A percentile compares a stretch with the other conserved stretches of the same genome.
Conservation (phyloP, 306 rosid genomes). For the Castanea sativa region DNA sequence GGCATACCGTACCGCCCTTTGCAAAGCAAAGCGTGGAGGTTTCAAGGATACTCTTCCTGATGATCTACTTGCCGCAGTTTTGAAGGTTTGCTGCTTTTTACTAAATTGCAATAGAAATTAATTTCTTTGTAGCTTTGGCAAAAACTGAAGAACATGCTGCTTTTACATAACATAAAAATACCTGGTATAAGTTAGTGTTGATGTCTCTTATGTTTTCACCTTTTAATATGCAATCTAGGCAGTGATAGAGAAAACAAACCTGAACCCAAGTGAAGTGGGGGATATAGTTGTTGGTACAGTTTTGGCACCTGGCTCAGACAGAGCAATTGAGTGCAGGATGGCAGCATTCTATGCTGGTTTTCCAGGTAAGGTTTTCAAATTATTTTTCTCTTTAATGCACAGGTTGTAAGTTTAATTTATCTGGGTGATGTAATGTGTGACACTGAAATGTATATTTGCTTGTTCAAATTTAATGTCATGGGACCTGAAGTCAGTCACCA, state of each 20-base stretch:
- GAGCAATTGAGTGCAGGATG: slow-evolving; percentile 93
- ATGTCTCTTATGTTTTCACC: not conserved
- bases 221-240: slow-evolving; percentile 45
- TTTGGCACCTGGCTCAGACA: slow-evolving; percentile 75
- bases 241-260: slow-evolving; percentile 71
- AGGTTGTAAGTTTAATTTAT: not conserved
- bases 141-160: not conserved
- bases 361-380: slow-evolving; percentile 53
- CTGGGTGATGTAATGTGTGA: not conserved
- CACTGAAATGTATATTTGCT: not conserved
- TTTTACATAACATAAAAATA: not conserved
- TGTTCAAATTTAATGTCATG: not conserved
- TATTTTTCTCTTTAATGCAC: not conserved
- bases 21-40: slow-evolving; percentile 83
- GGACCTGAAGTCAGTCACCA: not conserved
- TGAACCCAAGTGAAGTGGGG: slow-evolving; percentile 77
- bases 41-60: slow-evolving; percentile 90
- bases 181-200: not conserved
- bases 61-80: slow-evolving; percentile 81
- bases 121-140: not conserved
- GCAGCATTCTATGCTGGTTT: slow-evolving; percentile 89
- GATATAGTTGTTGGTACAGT: slow-evolving; percentile 95
- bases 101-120: not conserved
- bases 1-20: slow-evolving; percentile 81
- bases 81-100: slow-evolving; percentile 52